Evolutionary conservation across 1,139 yeast species (phyloP).

Genomic region (Saccharomyces pastorianus): DNA sequence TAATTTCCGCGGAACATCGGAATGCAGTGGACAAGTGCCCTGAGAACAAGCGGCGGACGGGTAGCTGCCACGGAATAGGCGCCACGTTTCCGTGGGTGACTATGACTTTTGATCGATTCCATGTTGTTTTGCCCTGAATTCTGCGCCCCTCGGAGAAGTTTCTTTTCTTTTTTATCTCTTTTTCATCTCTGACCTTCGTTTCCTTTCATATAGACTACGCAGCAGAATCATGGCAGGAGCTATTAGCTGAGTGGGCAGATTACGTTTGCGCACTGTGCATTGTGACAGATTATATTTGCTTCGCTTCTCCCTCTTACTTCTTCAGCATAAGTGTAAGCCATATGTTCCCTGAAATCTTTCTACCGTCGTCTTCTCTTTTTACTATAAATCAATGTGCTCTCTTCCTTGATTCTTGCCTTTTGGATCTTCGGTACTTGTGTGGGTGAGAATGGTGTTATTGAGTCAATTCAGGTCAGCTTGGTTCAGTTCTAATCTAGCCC

Average conservation of each 20-base stretch:
- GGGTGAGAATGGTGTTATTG: background rate
- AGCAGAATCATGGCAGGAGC: background rate
- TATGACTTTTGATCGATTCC: background rate
- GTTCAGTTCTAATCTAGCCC: background rate
- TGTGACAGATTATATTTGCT: background rate
- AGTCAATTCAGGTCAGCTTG: background rate
- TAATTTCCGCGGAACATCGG: background rate
- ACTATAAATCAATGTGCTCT: background rate
- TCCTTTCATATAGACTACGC: background rate
- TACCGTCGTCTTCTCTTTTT: background rate
- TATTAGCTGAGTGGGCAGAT: background rate
- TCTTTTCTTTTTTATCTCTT: background rate
- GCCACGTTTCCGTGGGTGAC: background rate
- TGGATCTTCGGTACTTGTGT: background rate
- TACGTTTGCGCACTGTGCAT: background rate
- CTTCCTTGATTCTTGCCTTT: background rate
- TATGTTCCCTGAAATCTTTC: background rate
- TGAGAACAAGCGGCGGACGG: background rate
- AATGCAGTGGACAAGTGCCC: background rate
- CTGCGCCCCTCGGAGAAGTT: constrained; percentile 1
- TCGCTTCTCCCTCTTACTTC: background rate
- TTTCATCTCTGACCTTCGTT: background rate
- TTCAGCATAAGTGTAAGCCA: background rate
- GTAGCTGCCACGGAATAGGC: background rate
- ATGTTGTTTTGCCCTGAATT: background rate